phyloP scores from a whole-genome alignment of 1,284 basidiomycete species.

The Heterobasidion annosum region DNA sequence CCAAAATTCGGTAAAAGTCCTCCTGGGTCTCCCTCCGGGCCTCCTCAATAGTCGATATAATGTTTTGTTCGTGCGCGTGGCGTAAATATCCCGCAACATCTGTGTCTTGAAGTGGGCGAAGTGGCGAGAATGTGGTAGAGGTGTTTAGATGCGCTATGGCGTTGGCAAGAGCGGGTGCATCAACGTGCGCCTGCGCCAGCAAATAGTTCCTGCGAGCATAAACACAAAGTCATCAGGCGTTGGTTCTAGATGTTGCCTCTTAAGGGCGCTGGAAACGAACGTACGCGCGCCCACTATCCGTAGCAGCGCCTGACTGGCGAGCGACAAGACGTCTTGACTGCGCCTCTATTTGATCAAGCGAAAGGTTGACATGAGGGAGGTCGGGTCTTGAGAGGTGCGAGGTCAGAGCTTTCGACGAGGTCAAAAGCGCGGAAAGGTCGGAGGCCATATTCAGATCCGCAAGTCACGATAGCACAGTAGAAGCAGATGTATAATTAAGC shows the following conservation, averaged over 20 bases:
- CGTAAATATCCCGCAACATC: slow-evolving; percentile 85
- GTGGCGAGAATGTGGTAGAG: slow-evolving; percentile 78
- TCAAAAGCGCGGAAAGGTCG: slow-evolving; percentile 64
- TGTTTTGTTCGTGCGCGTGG: slow-evolving; percentile 88
- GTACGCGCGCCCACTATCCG: slow-evolving; percentile 68
- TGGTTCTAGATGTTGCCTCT: background rate
- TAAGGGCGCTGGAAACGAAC: slow-evolving; percentile 18
- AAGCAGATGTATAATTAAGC: no score
- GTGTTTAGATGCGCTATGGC: slow-evolving; percentile 80
- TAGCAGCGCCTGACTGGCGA: slow-evolving; percentile 51
- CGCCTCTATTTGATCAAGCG: slow-evolving; percentile 87
- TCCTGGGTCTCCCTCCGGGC: slow-evolving; percentile 79
- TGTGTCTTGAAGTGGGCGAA: slow-evolving; percentile 85
- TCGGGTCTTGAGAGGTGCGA: slow-evolving; percentile 70
- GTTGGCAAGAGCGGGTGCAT: slow-evolving; percentile 71
- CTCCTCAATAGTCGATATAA: slow-evolving; percentile 91
- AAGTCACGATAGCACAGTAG: no score
- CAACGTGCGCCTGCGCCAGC: slow-evolving; percentile 84
- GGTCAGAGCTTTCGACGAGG: slow-evolving; percentile 62
- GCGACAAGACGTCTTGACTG: slow-evolving; percentile 77
- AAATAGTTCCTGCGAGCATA: slow-evolving; percentile 60
- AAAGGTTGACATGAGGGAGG: slow-evolving; percentile 78
- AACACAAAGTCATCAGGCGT: background rate
- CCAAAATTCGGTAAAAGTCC: slow-evolving; percentile 76
- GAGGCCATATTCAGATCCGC: slow-evolving; percentile 24